Conservation (phyloP, 805 yeast species). For the Wickerhamomyces canadensis region DNA sequence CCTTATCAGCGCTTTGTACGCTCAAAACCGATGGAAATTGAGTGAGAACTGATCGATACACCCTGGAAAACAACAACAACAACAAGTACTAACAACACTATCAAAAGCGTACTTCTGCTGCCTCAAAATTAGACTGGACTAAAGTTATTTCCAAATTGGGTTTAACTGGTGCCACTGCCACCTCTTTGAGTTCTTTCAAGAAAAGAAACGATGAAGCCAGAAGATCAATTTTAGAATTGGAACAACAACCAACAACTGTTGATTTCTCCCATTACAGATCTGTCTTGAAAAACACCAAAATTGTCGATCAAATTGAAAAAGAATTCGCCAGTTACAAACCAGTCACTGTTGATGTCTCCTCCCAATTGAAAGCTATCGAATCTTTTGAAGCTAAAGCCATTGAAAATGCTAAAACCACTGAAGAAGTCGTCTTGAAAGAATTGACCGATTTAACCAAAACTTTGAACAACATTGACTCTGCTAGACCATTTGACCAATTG, state of each 20-base stretch:
- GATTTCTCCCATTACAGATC: conserved; percentile 81
- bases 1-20: too few relatives aligned
- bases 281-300: conserved; percentile 71
- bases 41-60: too few relatives aligned
- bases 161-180: conserved; percentile 86
- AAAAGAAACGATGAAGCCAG: conserved; percentile 98
- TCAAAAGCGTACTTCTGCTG: conserved; percentile 41
- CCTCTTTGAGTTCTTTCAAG: conserved; percentile 85
- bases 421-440: conserved; percentile 81
- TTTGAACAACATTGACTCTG: conserved; percentile 87
- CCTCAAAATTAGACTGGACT: conserved; percentile 93
- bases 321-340: conserved; percentile 77
- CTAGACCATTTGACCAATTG: conserved; percentile 96
- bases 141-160: conserved; percentile 84
- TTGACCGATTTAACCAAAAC: conserved; percentile 81
- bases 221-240: conserved; percentile 66
- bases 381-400: conserved; percentile 93
- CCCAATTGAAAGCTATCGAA: conserved; percentile 87
- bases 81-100: not conserved
- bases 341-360: conserved; percentile 76
- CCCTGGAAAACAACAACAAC: not conserved
- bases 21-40: too few relatives aligned
- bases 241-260: conserved; percentile 67
- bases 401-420: conserved; percentile 92
- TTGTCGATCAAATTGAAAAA: conserved; percentile 75